Base-by-base conservation (phyloP, 192 early-diverging fungal species). In the Phycomyces nitens region DNA sequence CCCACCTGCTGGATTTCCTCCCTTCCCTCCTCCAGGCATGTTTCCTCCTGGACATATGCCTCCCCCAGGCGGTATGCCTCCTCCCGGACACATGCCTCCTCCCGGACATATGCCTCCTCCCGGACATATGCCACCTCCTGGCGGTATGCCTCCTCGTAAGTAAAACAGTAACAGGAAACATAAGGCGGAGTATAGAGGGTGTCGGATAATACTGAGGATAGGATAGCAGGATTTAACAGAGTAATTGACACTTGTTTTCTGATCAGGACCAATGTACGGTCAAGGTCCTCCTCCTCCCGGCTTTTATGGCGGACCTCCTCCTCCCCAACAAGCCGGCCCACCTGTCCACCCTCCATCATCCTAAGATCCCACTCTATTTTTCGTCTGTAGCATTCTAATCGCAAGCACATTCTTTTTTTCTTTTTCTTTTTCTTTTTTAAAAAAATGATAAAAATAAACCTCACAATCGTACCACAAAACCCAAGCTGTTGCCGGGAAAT, bases 1-100 rank as follows among this genome's bases (percentile, higher is more conserved):
- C 54, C 39, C 57, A 44, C 15, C 52, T 51, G 20, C 41, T 26
- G 47, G 57, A 23, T 56, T 63, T 26, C 53, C 55, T 50, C 67
- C 66, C 8, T 61, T 60, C 55, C 71, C 80, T 60, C 77, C 71
- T 44, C 73, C 75, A 63, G 59, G 53, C 38, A 74, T 82, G 65
- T 71, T 71, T 66, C 75, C 73, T 26, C 62, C 67, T 34, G 53
- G 51, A 16, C 65, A 65, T 16, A 67, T 72, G n/a, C 67, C 73
- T 42, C 63, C 71, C n/a, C 56, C 57, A 54, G 63, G 76, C 14
- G 71, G 70, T 8, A 58, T 73, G 34, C 63, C 58, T 53, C 68
- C 66, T 21, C 77, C 77, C 23, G 56, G 55, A 34, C 49, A 47
- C 21, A 50, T 56, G 15, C 66, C 72, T 5, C 60, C 73, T 26